Percentiles rank a stretch among this genome's conserved stretches.
Evolutionary conservation across 2,329 filamentous ascomycete genomes (phyloP).

Genomic region (Penicillium sp.): DNA sequence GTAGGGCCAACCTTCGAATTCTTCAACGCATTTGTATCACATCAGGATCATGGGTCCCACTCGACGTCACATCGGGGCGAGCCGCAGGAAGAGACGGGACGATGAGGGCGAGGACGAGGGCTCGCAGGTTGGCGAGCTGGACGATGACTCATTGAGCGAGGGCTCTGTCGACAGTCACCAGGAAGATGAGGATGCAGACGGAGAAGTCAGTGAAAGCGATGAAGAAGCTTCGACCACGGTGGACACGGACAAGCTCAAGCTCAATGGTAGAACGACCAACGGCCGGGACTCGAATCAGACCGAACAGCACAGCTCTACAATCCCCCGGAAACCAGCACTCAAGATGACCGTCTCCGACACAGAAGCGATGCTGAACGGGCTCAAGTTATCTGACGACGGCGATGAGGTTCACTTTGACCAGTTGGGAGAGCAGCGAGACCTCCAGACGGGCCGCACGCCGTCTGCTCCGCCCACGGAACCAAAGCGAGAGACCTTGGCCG

Average conservation of each 20-base stretch:
- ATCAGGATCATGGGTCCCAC: slow-evolving; percentile 43
- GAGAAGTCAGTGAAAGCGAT: slow-evolving; percentile 62
- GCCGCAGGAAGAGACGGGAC: slow-evolving; percentile 48
- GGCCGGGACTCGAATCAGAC: slow-evolving; percentile 33
- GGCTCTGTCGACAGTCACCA: slow-evolving; percentile 59
- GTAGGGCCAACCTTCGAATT: not conserved
- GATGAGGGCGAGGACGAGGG: slow-evolving; percentile 54
- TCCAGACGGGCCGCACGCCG: slow-evolving; percentile 39
- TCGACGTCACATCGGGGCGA: slow-evolving; percentile 48
- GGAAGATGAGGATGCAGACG: slow-evolving; percentile 62
- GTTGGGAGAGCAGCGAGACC: slow-evolving; percentile 32
- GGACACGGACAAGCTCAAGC: slow-evolving; percentile 26
- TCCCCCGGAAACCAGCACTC: slow-evolving; percentile 35
- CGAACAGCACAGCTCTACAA: slow-evolving; percentile 39
- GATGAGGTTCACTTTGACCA: slow-evolving; percentile 57
- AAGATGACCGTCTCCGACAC: slow-evolving; percentile 55
- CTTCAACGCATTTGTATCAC: not conserved
- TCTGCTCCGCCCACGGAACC: slow-evolving; percentile 42
- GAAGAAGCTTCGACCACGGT: slow-evolving; percentile 44
- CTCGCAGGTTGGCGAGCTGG: slow-evolving; percentile 53
- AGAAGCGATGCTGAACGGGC: slow-evolving; percentile 62
- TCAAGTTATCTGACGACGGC: slow-evolving; percentile 50
- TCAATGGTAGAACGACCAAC: slow-evolving; percentile 28
- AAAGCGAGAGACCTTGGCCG: slow-evolving; percentile 61
- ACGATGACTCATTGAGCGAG: slow-evolving; percentile 66